Evolutionary conservation across 148 eudicot genomes (phyloP).

Genomic region (Bassia scoparia): DNA sequence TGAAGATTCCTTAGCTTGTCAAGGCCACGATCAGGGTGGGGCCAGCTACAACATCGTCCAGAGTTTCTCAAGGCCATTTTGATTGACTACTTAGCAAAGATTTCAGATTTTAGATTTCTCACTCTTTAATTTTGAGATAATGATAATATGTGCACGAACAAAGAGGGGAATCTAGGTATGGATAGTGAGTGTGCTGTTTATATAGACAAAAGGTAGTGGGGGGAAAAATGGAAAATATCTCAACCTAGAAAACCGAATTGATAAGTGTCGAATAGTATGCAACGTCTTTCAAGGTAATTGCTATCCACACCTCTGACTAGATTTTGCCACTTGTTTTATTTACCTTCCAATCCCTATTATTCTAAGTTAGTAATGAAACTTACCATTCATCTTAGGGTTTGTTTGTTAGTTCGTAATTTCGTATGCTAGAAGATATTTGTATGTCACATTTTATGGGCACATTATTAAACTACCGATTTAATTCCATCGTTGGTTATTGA

Average conservation of each 20-base stretch:
- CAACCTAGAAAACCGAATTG: neutral
- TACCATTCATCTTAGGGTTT: no score
- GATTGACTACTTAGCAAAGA: neutral
- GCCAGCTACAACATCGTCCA: slow-evolving; percentile 82
- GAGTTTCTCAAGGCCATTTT: slow-evolving; percentile 56
- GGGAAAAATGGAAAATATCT: slow-evolving; percentile 37
- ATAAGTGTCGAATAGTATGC: neutral
- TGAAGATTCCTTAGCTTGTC: slow-evolving; percentile 48
- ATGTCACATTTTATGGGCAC: no score
- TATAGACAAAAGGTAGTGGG: slow-evolving; percentile 26
- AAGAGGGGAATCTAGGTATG: neutral
- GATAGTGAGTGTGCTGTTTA: neutral
- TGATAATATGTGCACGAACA: neutral
- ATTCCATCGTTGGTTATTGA: no score
- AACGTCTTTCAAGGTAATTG: no score
- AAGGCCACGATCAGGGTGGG: slow-evolving; percentile 57
- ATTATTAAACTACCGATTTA: no score
- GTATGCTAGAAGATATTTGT: no score
- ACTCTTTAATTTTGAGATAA: neutral
- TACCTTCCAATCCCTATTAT: no score
- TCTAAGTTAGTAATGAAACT: no score
- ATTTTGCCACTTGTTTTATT: no score
- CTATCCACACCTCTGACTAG: slow-evolving; percentile 4
- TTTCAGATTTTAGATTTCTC: no score
- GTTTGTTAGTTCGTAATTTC: no score